Base-by-base conservation (phyloP, 306 rosid species). In the Castanea sativa region DNA sequence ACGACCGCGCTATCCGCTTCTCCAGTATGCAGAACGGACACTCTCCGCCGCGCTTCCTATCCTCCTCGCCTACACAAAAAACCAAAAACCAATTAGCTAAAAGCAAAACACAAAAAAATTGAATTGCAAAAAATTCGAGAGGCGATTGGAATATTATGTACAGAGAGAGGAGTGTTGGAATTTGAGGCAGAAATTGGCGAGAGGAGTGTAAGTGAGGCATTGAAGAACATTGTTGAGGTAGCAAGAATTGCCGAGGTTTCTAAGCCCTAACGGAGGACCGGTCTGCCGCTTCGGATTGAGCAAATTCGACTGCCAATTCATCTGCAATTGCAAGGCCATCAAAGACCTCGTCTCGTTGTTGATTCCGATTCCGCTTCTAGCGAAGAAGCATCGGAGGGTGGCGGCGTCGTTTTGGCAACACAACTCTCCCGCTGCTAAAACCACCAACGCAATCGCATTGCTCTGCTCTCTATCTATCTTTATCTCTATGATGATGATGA, bases 191-290 rank as follows among this genome's bases (percentile, higher is more conserved):
- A 93, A 96, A 91, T 96, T 96, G 87, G 99, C 99, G 69, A 96
- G 98, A 74, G 99, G 98, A 52, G 99, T 96, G 82, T 90, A 93
- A 77, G 99, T 96, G 83, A 96, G 99, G 79, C 99, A 96, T 92
- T 96, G 99, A 52, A 96, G 94, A 58, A 96, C 99, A 96, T 94
- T 90, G 88, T 96, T 96, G 94, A 96, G 94, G 83, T 96, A 96
- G 82, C 98, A 96, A 41, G 98, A 90, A 84, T 93, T 96, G 88
- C 99, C 99, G 82, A 96, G 97, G 90, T 96, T 96, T 9, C 35
- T 83, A 58, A 96, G 94, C 73, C 99, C 99, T 80, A 96, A 73
- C 4, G 99, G 99, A 56, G 90, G 92, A 76, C 92, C 90, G 71
- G 74, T 87, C 81, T 84, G 90, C 68, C 97, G 94, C 85, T 93